Evolutionary conservation across 2,329 filamentous ascomycete species (phyloP), one percentile per base, ranked within the genome.

Genomic region (Tricladium varicosporioides): DNA sequence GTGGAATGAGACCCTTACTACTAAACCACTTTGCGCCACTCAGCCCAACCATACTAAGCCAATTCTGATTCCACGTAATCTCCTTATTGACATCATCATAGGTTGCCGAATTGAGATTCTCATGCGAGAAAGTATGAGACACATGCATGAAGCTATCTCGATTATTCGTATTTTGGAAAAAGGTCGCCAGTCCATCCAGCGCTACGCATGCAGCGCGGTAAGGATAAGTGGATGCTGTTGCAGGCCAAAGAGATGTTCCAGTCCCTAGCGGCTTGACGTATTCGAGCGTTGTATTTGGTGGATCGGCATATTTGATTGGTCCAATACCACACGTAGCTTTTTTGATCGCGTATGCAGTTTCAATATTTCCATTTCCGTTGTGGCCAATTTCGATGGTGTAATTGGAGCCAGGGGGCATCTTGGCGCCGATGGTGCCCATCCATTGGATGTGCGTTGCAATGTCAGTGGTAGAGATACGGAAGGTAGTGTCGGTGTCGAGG

Each of bases 111-210:
- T 84, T 79, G 52, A 84, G 70, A 58, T 79, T 76, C 60, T 78
- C 71, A 61, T 86, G 83, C 2, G 80, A 80, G 68, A 85, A 85
- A 0, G 83, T 85, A 69, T 86, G 83, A 1, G 81, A 84, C 16
- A 85, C 71, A 50, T 81, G 78, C 11, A 75, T 78, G 66, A 82
- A 85, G 5, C 72, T 70, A 67, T 84, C 76, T n/a, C 75, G 73
- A 43, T 15, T 56, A 65, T 84, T 82, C 2, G 57, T 14, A 33
- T 44, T 45, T 19, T 71, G 69, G 80, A 83, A 81, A 80, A 86
- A 27, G 71, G 65, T 43, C 77, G 70, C 14, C 9, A 85, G 70
- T 2, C 70, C 65, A 65, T 85, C 81, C 1, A 77, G 67, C 53
- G 76, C 64, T 18, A 74, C 75, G 66, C 82, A 85, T 10, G 42